Evolutionary conservation across 192 early-diverging fungal species (phyloP), one percentile per base, ranked within the genome.

Genomic region (Podila horticola): DNA sequence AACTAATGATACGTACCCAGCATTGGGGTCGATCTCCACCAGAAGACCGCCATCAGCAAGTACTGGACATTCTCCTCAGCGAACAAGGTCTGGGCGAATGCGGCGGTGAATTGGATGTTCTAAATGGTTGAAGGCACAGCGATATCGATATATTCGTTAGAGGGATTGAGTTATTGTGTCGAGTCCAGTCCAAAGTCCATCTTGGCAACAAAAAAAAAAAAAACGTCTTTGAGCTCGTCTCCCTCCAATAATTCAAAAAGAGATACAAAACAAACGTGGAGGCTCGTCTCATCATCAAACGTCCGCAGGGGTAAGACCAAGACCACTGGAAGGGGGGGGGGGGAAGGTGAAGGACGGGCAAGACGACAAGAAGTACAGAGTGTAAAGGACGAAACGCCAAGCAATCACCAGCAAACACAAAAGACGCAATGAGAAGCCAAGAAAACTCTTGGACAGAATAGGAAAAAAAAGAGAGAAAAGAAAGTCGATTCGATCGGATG

Each of bases 41-140:
- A 95, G 60, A 91, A 86, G 31, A 94, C 64, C 4, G 93, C 89
- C 52, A 94, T 75, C 45, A 91, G 55, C 12, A 94, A 79, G 66
- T 95, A 95, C 71, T 93, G 92, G 13, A 89, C 79, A 71, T 95
- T 94, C 72, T 95, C 94, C 75, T 95, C 93, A 57, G 82, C 82
- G 63, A 93, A 72, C 34, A 94, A 36, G n/a, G 75, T 76, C 67
- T 90, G 87, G 17, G 89, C 66, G 75, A 91, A 95, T 31, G 82
- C 84, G 34, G 73, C 81, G 55, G 84, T 88, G 13, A 90, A 69
- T 79, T 90, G 85, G 20, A 92, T 92, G 33, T 72, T 79, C 88
- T 92, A 74, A 52, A 51, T 20, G 28, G 4, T 31, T 62, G 60
- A 20, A 29, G 31, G 30, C 41, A 45, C 41, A 45, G 15, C 13